Percentiles rank a stretch among this genome's conserved stretches.
These are phyloP conservation scores for Lactifluus piperatus DNA, from an alignment of 768 basidiomycete genomes.

Conservation along the genomic window DNA sequence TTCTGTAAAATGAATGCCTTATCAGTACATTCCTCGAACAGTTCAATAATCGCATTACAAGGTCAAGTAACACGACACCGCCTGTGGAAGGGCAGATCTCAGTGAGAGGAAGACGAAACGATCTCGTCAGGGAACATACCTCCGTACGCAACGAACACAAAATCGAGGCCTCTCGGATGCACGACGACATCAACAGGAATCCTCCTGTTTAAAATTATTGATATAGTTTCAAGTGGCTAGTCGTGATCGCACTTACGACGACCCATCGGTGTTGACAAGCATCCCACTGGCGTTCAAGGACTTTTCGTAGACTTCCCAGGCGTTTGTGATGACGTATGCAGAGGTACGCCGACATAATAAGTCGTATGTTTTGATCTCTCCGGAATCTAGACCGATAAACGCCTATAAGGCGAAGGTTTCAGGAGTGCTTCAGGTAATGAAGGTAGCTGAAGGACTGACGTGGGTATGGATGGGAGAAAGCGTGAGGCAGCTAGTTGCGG, in stretches of 20 bases:
- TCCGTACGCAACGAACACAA: slow-evolving; percentile 67
- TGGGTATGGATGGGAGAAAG: slow-evolving; percentile 66
- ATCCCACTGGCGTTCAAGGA: slow-evolving; percentile 36
- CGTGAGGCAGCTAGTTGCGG: slow-evolving; percentile 38
- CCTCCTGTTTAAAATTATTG: slow-evolving; percentile 13
- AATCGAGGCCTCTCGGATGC: slow-evolving; percentile 67
- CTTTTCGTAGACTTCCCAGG: slow-evolving; percentile 68
- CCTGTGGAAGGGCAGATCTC: slow-evolving; percentile 31
- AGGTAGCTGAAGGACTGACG: slow-evolving; percentile 33
- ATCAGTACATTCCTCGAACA: not conserved
- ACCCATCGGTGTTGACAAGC: slow-evolving; percentile 28
- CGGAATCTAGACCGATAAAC: slow-evolving; percentile 43
- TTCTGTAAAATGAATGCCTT: slow-evolving; percentile 28
- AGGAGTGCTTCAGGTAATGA: not conserved
- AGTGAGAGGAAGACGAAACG: not conserved
- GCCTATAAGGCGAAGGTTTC: slow-evolving; percentile 25
- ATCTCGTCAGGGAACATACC: slow-evolving; percentile 30
- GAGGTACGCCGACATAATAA: slow-evolving; percentile 60
- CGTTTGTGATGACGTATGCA: slow-evolving; percentile 58
- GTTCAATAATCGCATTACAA: slow-evolving; percentile 32
- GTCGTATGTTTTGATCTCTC: slow-evolving; percentile 69
- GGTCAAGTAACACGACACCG: slow-evolving; percentile 50
- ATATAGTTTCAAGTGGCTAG: not conserved
- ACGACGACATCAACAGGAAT: slow-evolving; percentile 52
- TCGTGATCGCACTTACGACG: slow-evolving; percentile 29